Evolutionary conservation across 805 yeast genomes (phyloP).

Genomic region (Maudiozyma pseudohumilis): DNA sequence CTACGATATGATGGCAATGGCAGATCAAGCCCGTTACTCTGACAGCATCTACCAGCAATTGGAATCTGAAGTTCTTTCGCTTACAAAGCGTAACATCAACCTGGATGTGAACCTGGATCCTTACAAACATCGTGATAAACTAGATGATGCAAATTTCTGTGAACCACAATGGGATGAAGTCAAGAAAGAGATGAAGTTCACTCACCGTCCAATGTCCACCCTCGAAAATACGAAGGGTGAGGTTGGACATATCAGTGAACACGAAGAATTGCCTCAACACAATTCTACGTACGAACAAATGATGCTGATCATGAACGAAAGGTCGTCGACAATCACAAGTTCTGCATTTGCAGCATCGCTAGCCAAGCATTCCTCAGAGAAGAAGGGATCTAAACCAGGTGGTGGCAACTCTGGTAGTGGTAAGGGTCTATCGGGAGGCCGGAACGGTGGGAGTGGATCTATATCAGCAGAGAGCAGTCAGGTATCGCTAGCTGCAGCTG

Average conservation of each 20-base stretch:
- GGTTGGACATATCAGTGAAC: slow-evolving; percentile 41
- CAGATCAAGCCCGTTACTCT: slow-evolving; percentile 71
- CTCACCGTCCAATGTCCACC: slow-evolving; percentile 33
- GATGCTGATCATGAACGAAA: slow-evolving; percentile 61
- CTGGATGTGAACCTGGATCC: slow-evolving; percentile 68
- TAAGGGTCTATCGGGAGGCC: slow-evolving; percentile 5
- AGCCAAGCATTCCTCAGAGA: slow-evolving; percentile 23
- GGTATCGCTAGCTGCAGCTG: slow-evolving; percentile 32
- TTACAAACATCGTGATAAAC: slow-evolving; percentile 35
- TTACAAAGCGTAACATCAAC: slow-evolving; percentile 70
- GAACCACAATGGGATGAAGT: slow-evolving; percentile 38
- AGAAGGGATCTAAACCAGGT: slow-evolving; percentile 4
- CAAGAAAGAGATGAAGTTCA: slow-evolving; percentile 26
- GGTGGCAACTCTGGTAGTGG: not conserved
- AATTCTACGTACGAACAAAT: slow-evolving; percentile 82
- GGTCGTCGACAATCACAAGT: slow-evolving; percentile 30
- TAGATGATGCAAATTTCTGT: slow-evolving; percentile 25
- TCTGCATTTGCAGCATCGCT: slow-evolving; percentile 32
- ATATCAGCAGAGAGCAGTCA: slow-evolving; percentile 15
- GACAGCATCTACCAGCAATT: slow-evolving; percentile 70
- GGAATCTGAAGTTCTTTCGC: slow-evolving; percentile 77
- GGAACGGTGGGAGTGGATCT: slow-evolving; percentile 10
- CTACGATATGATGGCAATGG: slow-evolving; percentile 75
- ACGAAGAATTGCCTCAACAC: slow-evolving; percentile 65
- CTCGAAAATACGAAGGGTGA: slow-evolving; percentile 32